Conservation (phyloP, 2,329 filamentous ascomycete species). For the Hymenotorrendiella dingleyae region DNA sequence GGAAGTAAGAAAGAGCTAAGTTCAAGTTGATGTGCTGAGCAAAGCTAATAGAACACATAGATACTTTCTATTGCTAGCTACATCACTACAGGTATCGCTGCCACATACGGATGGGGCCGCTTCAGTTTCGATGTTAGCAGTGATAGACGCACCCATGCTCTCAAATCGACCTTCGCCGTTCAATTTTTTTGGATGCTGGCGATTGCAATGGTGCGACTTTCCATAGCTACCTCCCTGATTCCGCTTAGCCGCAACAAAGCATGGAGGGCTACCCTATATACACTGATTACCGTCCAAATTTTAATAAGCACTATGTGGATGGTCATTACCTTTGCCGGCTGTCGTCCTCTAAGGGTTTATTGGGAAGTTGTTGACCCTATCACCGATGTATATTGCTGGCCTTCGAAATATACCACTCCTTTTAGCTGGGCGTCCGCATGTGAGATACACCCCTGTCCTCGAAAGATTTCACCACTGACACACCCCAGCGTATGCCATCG, state of each 20-base stretch:
- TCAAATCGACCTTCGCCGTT: conserved; percentile 7
- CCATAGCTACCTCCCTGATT: conserved; percentile 10
- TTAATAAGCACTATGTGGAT: conserved; percentile 6
- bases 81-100: not conserved
- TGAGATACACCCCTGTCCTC: not conserved
- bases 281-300: conserved; percentile 4
- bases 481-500: conserved; percentile 2
- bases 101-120: conserved; percentile 10
- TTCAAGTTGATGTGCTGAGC: not conserved
- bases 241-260: conserved; percentile 4
- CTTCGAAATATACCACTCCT: conserved; percentile 2
- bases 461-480: not conserved
- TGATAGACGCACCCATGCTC: not conserved
- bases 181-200: conserved; percentile 8
- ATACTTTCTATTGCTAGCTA: conserved; percentile 5
- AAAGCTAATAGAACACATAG: conserved; percentile 1
- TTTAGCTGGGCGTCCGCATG: conserved; percentile 10
- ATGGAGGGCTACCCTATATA: conserved; percentile 8
- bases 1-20: conserved; percentile 1
- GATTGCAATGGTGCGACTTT: conserved; percentile 10
- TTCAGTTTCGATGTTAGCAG: conserved; percentile 3
- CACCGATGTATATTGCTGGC: conserved; percentile 7
- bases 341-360: conserved; percentile 7
- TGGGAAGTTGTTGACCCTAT: conserved; percentile 11
- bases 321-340: conserved; percentile 4